phyloP scores from a whole-genome alignment of 176 grass and related monocot species.

The Hyparrhenia diplandra region DNA sequence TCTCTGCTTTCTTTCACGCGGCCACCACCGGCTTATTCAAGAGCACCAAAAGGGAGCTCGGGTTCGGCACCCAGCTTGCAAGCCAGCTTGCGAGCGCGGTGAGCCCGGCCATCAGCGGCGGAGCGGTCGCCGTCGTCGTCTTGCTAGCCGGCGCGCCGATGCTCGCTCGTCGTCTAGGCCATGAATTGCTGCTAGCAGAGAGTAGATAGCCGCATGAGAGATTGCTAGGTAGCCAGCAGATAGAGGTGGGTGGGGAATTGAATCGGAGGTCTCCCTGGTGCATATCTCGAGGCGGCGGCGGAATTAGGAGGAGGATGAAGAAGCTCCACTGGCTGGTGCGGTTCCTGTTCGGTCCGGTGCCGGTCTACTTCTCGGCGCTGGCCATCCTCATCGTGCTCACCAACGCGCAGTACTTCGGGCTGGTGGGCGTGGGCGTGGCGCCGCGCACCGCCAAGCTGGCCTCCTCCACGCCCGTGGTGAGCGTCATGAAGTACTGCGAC shows the following conservation, averaged over 20 bases:
- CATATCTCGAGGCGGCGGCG: not conserved
- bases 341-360: slow-evolving; percentile 48
- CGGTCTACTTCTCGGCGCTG: slow-evolving; percentile 65
- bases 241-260: not conserved
- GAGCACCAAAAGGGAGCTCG: not conserved
- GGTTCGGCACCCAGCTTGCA: not conserved
- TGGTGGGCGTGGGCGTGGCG: slow-evolving; percentile 42
- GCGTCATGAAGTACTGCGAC: slow-evolving; percentile 66
- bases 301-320: not conserved
- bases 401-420: slow-evolving; percentile 59
- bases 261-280: too few species aligned
- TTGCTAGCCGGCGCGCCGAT: not conserved
- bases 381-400: slow-evolving; percentile 59
- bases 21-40: slow-evolving; percentile 31
- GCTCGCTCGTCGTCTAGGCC: not conserved
- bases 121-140: not conserved
- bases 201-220: not conserved
- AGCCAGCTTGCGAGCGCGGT: not conserved
- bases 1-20: not conserved
- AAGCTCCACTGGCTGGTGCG: slow-evolving; percentile 35
- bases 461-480: slow-evolving; percentile 42
- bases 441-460: slow-evolving; percentile 37
- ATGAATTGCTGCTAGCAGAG: not conserved
- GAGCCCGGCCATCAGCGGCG: not conserved
- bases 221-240: not conserved